These are phyloP conservation scores for Triticum turgidum DNA, from an alignment of 176 grass and related monocot genomes.

Conservation along the genomic window DNA sequence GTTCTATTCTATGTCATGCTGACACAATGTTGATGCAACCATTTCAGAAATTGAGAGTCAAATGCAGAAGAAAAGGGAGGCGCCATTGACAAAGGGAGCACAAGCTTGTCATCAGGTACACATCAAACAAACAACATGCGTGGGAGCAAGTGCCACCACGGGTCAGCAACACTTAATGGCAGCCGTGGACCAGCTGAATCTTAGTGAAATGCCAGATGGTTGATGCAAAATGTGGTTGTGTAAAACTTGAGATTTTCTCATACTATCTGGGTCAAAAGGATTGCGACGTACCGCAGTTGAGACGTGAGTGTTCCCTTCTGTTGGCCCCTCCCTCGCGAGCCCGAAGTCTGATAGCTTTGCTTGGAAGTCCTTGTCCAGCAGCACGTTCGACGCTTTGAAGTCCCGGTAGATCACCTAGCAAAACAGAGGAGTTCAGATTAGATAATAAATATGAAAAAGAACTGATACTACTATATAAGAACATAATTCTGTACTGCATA, in stretches of 20 bases:
- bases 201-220: neutral
- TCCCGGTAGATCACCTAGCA: slow-evolving; percentile 91
- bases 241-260: neutral
- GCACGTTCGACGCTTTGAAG: slow-evolving; percentile 91
- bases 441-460: neutral
- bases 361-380: slow-evolving; percentile 82
- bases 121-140: neutral
- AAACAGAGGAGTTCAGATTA: neutral
- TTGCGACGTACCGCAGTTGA: slow-evolving; percentile 73
- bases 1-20: slow-evolving; percentile 1
- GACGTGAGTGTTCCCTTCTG: slow-evolving; percentile 72
- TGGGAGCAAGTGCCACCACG: neutral
- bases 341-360: slow-evolving; percentile 90
- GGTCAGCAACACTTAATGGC: slow-evolving; percentile 10
- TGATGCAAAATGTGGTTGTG: slow-evolving; percentile 15
- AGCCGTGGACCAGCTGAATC: neutral
- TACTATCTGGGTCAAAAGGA: neutral
- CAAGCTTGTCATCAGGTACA: slow-evolving; percentile 3
- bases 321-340: slow-evolving; percentile 82
- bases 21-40: neutral
- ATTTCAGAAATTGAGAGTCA: slow-evolving; percentile 1
- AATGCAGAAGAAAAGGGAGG: neutral
- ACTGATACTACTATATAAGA: neutral
- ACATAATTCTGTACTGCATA: neutral
- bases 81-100: neutral